Conservation (phyloP, 2,329 filamentous ascomycete species). For the Penicillium sp. region DNA sequence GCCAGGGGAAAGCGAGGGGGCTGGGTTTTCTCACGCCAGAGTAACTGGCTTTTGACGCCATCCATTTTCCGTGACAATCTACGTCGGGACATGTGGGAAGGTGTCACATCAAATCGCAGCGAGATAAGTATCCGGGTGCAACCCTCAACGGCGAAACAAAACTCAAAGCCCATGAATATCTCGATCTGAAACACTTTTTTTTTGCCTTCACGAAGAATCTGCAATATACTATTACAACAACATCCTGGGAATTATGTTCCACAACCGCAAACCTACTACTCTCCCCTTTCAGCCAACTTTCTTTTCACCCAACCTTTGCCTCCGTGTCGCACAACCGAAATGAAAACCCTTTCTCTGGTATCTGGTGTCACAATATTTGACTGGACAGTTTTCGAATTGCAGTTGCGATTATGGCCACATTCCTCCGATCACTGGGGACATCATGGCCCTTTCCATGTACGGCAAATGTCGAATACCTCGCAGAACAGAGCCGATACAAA, state of each 20-base stretch:
- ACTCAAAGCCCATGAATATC: neutral
- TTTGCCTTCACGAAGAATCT: neutral
- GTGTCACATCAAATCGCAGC: neutral
- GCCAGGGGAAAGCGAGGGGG: neutral
- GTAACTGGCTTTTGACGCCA: neutral
- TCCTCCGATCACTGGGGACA: slow-evolving; percentile 25
- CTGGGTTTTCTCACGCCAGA: neutral
- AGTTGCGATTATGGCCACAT: slow-evolving; percentile 22
- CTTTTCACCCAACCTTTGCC: neutral
- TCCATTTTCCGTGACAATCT: neutral
- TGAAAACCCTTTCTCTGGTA: neutral
- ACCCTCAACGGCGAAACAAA: slow-evolving; percentile 5
- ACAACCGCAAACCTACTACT: neutral
- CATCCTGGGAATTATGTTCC: neutral
- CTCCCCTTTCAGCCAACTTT: neutral
- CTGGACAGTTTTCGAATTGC: slow-evolving; percentile 22
- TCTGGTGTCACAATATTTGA: slow-evolving; percentile 11
- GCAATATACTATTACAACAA: neutral
- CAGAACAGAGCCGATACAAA: slow-evolving; percentile 25
- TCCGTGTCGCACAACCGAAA: neutral
- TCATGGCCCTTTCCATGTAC: slow-evolving; percentile 29
- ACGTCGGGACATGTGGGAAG: neutral
- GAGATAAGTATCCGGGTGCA: slow-evolving; percentile 8
- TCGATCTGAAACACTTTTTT: slow-evolving; percentile 2
- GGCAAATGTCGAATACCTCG: slow-evolving; percentile 18